phyloP scores from a whole-genome alignment of 2,329 filamentous ascomycete species.

The Trichoderma polysporum region DNA sequence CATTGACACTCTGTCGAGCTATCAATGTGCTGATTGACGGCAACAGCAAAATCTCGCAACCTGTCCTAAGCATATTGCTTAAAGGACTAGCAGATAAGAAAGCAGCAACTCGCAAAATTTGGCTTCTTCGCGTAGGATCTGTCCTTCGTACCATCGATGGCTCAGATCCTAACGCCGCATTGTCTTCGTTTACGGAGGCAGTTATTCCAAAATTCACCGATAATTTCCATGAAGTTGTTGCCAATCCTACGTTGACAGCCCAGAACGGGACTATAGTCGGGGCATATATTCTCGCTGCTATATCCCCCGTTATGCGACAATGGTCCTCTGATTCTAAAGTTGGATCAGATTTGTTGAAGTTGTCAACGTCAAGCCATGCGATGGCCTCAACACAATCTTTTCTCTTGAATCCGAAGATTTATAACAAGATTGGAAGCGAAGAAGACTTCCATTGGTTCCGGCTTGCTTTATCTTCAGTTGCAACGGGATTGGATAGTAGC shows the following conservation, averaged over 20 bases:
- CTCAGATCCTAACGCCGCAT: constrained; percentile 47
- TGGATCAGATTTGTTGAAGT: constrained; percentile 52
- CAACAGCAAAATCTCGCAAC: constrained; percentile 61
- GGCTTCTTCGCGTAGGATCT: constrained; percentile 74
- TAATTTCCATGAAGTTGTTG: constrained; percentile 72
- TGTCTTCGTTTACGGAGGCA: constrained; percentile 52
- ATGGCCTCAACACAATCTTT: constrained; percentile 83
- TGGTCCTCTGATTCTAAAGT: constrained; percentile 54
- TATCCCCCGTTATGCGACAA: constrained; percentile 57
- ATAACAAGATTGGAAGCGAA: constrained; percentile 70
- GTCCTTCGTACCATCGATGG: constrained; percentile 60
- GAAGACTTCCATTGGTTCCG: constrained; percentile 79
- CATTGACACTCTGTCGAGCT: constrained; percentile 67
- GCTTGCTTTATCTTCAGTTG: constrained; percentile 65
- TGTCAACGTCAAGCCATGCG: constrained; percentile 63
- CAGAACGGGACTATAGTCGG: constrained; percentile 81
- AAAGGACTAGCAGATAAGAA: constrained; percentile 90
- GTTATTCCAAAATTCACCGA: constrained; percentile 59
- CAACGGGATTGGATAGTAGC: constrained; percentile 53
- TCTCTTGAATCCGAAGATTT: constrained; percentile 79
- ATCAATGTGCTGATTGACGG: constrained; percentile 62
- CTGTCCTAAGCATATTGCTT: constrained; percentile 66
- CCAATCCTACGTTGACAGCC: constrained; percentile 74
- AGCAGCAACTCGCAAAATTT: constrained; percentile 70
- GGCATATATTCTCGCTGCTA: constrained; percentile 70